Conservation (phyloP, 2,329 filamentous ascomycete species). For the Cladorrhinum sp. region DNA sequence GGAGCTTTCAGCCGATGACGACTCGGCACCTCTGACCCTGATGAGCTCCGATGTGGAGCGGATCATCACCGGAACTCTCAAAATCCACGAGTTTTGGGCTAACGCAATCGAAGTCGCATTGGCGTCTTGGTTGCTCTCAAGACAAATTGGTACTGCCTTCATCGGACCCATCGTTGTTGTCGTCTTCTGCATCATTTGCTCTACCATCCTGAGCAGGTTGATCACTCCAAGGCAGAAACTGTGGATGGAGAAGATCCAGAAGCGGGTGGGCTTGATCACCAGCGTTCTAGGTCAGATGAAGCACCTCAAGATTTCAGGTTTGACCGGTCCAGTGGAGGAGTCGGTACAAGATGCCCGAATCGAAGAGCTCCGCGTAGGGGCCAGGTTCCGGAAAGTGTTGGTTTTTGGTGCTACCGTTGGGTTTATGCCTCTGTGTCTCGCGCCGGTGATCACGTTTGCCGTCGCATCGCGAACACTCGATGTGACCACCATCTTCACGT, state of each 20-base stretch:
- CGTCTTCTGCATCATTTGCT: constrained; percentile 22
- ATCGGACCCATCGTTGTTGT: constrained; percentile 33
- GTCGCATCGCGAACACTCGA: constrained; percentile 20
- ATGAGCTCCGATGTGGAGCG: constrained; percentile 40
- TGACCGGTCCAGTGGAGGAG: constrained; percentile 26
- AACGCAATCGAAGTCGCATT: constrained; percentile 33
- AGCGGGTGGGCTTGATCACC: constrained; percentile 40
- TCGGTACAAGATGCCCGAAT: constrained; percentile 29
- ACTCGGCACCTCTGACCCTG: constrained; percentile 36
- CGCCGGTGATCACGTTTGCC: constrained; percentile 34
- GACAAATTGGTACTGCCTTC: constrained; percentile 33
- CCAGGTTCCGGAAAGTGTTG: constrained; percentile 30
- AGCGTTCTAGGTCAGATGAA: constrained; percentile 44
- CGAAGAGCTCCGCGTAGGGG: constrained; percentile 32
- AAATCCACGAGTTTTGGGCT: constrained; percentile 37
- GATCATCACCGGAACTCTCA: constrained; percentile 31
- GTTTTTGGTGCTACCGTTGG: constrained; percentile 31
- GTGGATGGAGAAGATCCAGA: constrained; percentile 44
- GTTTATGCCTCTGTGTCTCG: constrained; percentile 36
- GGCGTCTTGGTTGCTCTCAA: constrained; percentile 34
- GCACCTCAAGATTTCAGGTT: constrained; percentile 44
- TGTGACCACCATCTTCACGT: constrained; percentile 21
- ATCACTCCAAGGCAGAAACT: constrained; percentile 29
- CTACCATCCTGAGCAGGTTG: constrained; percentile 18
- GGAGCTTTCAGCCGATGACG: constrained; percentile 24